Evolutionary conservation across 2,329 filamentous ascomycete genomes (phyloP).

Genomic region (Fusarium nanum): DNA sequence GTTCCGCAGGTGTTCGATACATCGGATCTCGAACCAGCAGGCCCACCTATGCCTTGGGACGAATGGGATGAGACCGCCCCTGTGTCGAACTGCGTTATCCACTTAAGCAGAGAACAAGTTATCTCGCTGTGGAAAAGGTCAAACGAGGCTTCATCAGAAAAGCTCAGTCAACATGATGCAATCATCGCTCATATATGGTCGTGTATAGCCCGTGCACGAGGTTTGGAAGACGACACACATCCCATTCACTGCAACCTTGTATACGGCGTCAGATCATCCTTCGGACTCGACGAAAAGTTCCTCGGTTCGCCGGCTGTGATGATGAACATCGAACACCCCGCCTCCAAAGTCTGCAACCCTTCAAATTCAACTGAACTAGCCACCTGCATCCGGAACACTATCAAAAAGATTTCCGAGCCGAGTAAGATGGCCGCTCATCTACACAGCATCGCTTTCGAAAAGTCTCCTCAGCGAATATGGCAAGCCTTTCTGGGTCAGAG

Average conservation of each 20-base stretch:
- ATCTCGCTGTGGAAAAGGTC: conserved; percentile 9
- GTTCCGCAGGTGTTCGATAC: conserved; percentile 17
- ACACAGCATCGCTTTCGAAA: conserved; percentile 38
- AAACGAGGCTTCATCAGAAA: neutral
- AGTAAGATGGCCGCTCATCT: conserved; percentile 31
- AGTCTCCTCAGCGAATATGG: conserved; percentile 45
- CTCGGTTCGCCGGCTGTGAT: conserved; percentile 43
- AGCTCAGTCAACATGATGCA: conserved; percentile 41
- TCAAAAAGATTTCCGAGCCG: conserved; percentile 7
- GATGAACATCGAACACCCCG: conserved; percentile 40
- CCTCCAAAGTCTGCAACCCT: neutral
- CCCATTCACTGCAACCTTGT: conserved; percentile 41
- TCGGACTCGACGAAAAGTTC: conserved; percentile 24
- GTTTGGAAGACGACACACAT: neutral
- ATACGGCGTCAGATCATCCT: conserved; percentile 31
- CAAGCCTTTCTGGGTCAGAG: conserved; percentile 43
- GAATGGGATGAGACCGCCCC: conserved; percentile 39
- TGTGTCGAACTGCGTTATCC: conserved; percentile 41
- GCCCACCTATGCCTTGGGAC: conserved; percentile 40
- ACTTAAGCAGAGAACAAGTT: conserved; percentile 35
- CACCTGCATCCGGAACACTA: conserved; percentile 26
- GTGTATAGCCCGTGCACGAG: conserved; percentile 41
- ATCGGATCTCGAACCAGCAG: conserved; percentile 1
- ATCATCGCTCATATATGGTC: conserved; percentile 45
- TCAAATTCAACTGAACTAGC: neutral